Base-by-base conservation (phyloP, 2,329 filamentous ascomycete genomes). In the Fusarium lyarnte region DNA sequence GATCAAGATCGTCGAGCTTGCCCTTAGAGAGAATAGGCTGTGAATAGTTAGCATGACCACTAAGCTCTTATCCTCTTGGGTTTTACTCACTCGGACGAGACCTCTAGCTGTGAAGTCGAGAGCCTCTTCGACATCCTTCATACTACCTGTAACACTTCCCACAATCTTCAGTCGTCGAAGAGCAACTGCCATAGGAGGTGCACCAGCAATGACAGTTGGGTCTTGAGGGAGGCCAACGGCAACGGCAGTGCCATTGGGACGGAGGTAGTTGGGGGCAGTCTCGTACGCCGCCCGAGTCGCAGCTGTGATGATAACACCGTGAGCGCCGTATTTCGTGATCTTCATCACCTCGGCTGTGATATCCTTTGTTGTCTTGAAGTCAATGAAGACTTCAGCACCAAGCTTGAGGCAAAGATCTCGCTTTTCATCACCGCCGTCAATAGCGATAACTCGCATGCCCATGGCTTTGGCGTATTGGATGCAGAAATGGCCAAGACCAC, bases 241-340 rank as follows among this genome's bases (percentile, higher is more conserved):
- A 54, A 97, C 88, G 73, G 97, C 91, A 14, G 90, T 89, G 51
- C 94, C 94, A 54, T 91, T 90, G 41, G 93, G 89, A 52, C 94
- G 91, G 58, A 97, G 91, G 81, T 97, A 97, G 80, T 88, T 90
- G 38, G 93, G 90, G 13, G 94, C 95, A 84, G 97, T 94, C 84
- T 97, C 94, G 88, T 97, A 97, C n/a, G 94, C 94, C 84, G 91
- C 93, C 86, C 97, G 94, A 73, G 87, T 89, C 47, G 93, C 94
- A 54, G 95, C 94, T 42, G 97, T 89, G 23, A 97, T 86, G 70
- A 97, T 87, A 54, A 96, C 94, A 17, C 93, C 94, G 75, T 97
- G 93, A 3, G 94, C 94, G 46, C 94, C 95, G n/a, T 93, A 86
- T 19, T 92, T 93, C 69, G 90, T 87, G 35, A 89, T 89, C 84